Base-by-base conservation (phyloP, 2,329 filamentous ascomycete genomes). In the Penicillium hordei region DNA sequence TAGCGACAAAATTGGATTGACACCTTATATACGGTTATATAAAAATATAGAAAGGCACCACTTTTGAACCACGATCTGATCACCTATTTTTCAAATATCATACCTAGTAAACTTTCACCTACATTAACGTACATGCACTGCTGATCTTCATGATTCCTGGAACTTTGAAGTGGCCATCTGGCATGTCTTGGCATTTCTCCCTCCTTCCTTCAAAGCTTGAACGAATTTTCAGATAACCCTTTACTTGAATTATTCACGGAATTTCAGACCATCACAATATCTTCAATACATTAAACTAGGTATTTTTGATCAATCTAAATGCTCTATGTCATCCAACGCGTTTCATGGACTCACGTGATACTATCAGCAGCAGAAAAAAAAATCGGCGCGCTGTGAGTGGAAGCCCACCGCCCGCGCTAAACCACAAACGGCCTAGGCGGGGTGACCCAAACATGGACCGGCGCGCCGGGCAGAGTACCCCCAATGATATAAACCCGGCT, bases 401-500 rank as follows among this genome's bases (percentile, higher is more conserved):
- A 55, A 58, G 63, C 67, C 69, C 70, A 70, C 53, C 60, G 68
- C 65, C 58, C 53, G 58, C 48, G 29, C 73, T 71, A 76, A 49
- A 17, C 71, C 66, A 3, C 2, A 65, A 52, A 0, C 12, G 53
- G 64, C 5, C 65, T 75, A 76, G 74, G 54, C 65, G 48, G 27
- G n/a, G 65, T 62, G 65, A 67, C 64, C 70, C 68, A 73, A 75
- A 72, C 73, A 75, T 74, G 72, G 73, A 67, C 68, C 69, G 69
- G 70, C 74, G 73, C 75, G 74, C 67, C 69, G 68, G 69, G 64
- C 67, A 70, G 67, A 69, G 65, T 65, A 66, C 49, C 67, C 71
- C 73, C 73, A 74, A 77, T 77, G 75, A 77, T 78, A 77, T 77
- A 78, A 77, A 77, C 75, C 64, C 75, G 70, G 69, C 72, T 72